Evolutionary conservation across 2,329 filamentous ascomycete species (phyloP).

Genomic region (Penicillium thymicola): DNA sequence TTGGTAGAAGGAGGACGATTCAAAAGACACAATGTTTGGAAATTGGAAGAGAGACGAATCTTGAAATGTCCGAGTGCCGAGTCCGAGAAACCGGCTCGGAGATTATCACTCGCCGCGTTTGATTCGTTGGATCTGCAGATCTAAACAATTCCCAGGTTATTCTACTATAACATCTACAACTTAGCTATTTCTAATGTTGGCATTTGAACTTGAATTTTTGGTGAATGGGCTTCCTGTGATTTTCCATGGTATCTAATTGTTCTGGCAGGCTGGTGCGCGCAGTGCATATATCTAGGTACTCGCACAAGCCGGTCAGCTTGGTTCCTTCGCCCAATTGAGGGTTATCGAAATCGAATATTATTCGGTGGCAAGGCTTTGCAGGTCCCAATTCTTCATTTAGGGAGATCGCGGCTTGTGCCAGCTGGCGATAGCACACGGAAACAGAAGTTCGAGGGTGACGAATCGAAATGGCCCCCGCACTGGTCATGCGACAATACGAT

Average conservation of each 20-base stretch:
- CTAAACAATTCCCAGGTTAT: background rate
- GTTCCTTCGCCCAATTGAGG: background rate
- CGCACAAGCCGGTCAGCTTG: too few relatives aligned
- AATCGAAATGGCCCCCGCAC: background rate
- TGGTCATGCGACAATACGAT: background rate
- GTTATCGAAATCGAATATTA: background rate
- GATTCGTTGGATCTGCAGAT: slow-evolving; percentile 1
- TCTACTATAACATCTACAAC: background rate
- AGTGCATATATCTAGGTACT: too few relatives aligned
- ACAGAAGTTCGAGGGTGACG: background rate
- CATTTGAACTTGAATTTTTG: background rate
- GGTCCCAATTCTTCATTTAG: background rate
- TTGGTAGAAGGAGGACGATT: background rate
- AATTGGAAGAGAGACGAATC: background rate
- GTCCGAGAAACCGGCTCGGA: slow-evolving; percentile 17
- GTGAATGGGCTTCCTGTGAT: background rate
- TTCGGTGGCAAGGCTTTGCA: background rate
- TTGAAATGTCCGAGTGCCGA: slow-evolving; percentile 12
- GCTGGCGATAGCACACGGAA: background rate
- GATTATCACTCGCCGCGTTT: slow-evolving; percentile 6
- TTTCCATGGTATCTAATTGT: background rate
- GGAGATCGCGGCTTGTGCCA: background rate
- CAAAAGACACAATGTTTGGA: background rate
- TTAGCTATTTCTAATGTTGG: background rate
- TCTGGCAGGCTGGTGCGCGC: too few relatives aligned